Base-by-base conservation (phyloP, 2,329 filamentous ascomycete species). In the Fusarium hainanense region DNA sequence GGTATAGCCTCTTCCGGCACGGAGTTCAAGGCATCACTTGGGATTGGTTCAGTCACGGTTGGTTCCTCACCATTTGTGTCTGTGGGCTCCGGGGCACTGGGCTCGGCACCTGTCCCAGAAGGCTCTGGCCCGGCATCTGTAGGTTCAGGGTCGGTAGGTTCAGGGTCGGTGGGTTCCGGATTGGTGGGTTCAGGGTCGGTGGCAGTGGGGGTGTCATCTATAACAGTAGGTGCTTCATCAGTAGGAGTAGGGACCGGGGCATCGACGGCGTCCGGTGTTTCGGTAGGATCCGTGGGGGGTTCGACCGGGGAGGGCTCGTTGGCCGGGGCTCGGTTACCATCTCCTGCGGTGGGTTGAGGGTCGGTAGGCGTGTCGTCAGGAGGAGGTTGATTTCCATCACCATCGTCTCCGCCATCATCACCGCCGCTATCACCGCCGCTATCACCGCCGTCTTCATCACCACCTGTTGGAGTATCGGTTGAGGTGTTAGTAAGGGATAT, bases 41-140 rank as follows among this genome's bases (percentile, higher is more conserved):
- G 7, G n/a, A 32, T 30, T 10, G 41, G 21, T 8, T 62, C 43
- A 51, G 43, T 58, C 48, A 41, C 13, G 25, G 23, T 43, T 9
- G 34, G 23, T 40, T 61, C 55, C 58, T 61, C 55, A 60, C 55
- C 58, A n/a, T 61, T 60, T 25, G 54, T 28, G n/a, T 51, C 20
- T 28, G 57, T 63, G 4, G 41, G 34, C 8, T 62, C 57, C 7
- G 40, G 18, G 3, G 12, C 32, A 7, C 52, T 1, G 18, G 48
- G 34, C 0, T 27, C 16, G 9, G 43, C 28, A 14, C 28, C 34
- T 13, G 40, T 44, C 5, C 28, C 25, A 6, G 48, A 37, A 14
- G 48, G 12, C 7, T 32, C 46, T 2, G 8, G 21, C 11, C 34
- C 59, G 20, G 32, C 30, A 7, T 42, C 21, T 4, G 21, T 23